phyloP scores from a whole-genome alignment of 495 filamentous ascomycete genomes.

The Pseudotulostoma volvatum region DNA sequence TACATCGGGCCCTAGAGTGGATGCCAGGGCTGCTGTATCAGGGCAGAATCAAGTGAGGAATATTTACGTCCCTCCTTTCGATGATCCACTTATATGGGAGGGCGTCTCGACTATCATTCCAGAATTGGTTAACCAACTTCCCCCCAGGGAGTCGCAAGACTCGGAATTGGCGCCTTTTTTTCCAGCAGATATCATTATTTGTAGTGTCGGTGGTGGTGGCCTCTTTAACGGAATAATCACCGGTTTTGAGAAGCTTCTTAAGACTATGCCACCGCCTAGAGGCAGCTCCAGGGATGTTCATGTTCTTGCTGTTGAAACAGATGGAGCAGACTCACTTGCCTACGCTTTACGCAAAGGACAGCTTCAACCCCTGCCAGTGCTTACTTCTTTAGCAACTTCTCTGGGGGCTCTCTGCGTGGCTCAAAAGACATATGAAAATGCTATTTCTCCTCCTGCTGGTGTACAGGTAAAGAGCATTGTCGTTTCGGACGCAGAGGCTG shows the following conservation, averaged over 20 bases:
- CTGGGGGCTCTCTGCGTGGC: conserved; percentile 65
- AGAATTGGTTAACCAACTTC: conserved; percentile 50
- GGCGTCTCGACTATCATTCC: conserved; percentile 58
- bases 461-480: conserved; percentile 46
- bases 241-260: conserved; percentile 40
- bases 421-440: conserved; percentile 52
- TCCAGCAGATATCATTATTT: conserved; percentile 52
- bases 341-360: conserved; percentile 39
- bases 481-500: conserved; percentile 65
- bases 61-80: conserved; percentile 65
- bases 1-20: too few relatives aligned
- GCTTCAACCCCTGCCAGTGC: conserved; percentile 49
- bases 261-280: conserved; percentile 4
- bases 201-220: conserved; percentile 80
- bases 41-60: conserved; percentile 35
- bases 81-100: conserved; percentile 71
- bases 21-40: too few relatives aligned
- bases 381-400: conserved; percentile 67
- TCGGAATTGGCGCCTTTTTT: conserved; percentile 17
- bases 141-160: conserved; percentile 7
- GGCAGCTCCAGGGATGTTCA: conserved; percentile 21
- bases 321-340: conserved; percentile 58
- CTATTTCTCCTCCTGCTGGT: conserved; percentile 20
- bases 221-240: conserved; percentile 64
- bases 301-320: conserved; percentile 70